A percentile compares a stretch with the other conserved stretches of the same genome.
phyloP scores from a whole-genome alignment of 1,284 basidiomycete species.

The Trichosporon sp. region DNA sequence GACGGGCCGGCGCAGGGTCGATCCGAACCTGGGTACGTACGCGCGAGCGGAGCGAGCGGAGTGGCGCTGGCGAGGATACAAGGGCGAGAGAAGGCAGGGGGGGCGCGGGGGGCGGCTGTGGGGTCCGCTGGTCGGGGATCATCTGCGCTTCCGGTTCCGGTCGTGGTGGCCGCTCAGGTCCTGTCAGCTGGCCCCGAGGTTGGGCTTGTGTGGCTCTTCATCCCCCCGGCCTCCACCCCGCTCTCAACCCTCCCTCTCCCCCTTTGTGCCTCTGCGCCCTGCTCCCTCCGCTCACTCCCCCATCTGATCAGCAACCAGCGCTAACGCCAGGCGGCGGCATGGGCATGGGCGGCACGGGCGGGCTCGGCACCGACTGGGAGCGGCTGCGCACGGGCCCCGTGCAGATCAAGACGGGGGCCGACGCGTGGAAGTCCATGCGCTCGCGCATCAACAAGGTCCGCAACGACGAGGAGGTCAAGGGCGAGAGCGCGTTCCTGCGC shows the following conservation, averaged over 20 bases:
- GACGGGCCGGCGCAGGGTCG: constrained; percentile 2
- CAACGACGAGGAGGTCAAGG: constrained; percentile 23
- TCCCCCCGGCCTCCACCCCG: no score
- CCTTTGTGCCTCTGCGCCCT: no score
- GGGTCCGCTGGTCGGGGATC: no score
- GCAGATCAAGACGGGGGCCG: background rate
- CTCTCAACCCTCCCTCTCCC: no score
- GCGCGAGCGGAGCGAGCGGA: background rate
- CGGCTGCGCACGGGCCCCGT: background rate
- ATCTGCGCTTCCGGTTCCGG: no score
- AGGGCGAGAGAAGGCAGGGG: background rate
- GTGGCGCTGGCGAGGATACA: background rate
- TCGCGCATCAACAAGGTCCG: constrained; percentile 14
- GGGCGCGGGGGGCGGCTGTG: no score
- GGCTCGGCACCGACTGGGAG: background rate
- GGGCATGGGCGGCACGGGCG: constrained; percentile 16
- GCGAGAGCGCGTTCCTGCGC: constrained; percentile 29
- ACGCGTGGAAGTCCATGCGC: background rate
- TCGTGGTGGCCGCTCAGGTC: no score
- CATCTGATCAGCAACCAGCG: background rate
- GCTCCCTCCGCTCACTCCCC: no score
- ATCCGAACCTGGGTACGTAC: constrained; percentile 9
- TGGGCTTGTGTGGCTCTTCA: no score
- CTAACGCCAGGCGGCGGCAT: constrained; percentile 10
- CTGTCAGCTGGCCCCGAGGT: no score